Conservation (phyloP, 345 rosid genomes). For the Bruguiera gymnorhiza region DNA sequence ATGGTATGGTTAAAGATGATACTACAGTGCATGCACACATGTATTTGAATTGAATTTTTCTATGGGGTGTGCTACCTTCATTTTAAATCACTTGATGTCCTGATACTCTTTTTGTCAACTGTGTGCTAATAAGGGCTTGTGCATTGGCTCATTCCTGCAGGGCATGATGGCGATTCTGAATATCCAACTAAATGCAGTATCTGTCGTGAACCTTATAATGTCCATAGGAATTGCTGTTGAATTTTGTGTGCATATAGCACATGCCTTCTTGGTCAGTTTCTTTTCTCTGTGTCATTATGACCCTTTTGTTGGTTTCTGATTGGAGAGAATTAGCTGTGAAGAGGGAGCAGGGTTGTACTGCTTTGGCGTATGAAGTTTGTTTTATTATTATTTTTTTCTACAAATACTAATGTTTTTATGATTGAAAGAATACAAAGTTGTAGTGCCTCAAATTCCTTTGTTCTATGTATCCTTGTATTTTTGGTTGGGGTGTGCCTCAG, state of each 20-base stretch:
- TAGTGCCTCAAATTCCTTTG: no score
- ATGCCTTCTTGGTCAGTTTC: conserved; percentile 75
- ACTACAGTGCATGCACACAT: not conserved
- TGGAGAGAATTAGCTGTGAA: not conserved
- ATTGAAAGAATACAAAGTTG: no score
- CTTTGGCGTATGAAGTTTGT: not conserved
- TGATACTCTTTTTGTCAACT: not conserved
- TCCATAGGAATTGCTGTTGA: conserved; percentile 93
- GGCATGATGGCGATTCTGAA: conserved; percentile 87
- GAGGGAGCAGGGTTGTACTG: not conserved
- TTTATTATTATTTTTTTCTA: not conserved
- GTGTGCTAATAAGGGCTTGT: not conserved
- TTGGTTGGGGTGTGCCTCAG: no score
- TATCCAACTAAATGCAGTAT: conserved; percentile 90
- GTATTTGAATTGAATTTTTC: not conserved
- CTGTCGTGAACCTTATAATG: conserved; percentile 93
- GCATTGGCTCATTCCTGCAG: conserved; percentile 35
- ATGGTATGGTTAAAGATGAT: conserved; percentile 16
- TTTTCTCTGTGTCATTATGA: not conserved
- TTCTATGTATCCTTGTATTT: no score
- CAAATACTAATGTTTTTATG: not conserved
- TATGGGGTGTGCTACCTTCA: not conserved
- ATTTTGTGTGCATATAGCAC: conserved; percentile 93
- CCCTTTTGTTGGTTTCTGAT: not conserved
- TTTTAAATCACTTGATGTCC: not conserved